Conservation (phyloP, 2,329 filamentous ascomycete species). For the Chaetoscypha palmicola region DNA sequence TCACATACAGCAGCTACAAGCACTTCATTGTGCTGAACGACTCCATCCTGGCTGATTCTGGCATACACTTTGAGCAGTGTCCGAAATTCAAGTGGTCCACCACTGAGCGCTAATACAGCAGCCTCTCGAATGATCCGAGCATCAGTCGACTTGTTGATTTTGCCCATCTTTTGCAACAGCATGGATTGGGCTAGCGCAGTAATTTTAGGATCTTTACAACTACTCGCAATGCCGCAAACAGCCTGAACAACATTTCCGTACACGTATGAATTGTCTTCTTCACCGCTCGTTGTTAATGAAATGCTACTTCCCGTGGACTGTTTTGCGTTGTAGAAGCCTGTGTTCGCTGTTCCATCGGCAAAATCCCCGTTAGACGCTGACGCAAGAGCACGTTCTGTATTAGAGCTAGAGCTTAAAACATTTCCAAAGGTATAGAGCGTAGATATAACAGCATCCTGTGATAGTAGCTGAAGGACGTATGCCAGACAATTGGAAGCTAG, state of each 20-base stretch:
- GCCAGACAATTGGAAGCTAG: slow-evolving; percentile 82
- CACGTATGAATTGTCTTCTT: slow-evolving; percentile 70
- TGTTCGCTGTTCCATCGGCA: slow-evolving; percentile 38
- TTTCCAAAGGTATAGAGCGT: slow-evolving; percentile 97
- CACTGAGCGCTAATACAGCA: slow-evolving; percentile 68
- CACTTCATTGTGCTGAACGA: slow-evolving; percentile 59
- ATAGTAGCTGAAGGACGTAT: slow-evolving; percentile 71
- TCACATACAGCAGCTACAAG: slow-evolving; percentile 64
- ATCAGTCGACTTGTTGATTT: slow-evolving; percentile 74
- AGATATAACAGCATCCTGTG: slow-evolving; percentile 88
- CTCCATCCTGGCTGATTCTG: slow-evolving; percentile 65
- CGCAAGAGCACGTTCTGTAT: slow-evolving; percentile 38
- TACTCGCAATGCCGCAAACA: slow-evolving; percentile 81
- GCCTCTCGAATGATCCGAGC: slow-evolving; percentile 78
- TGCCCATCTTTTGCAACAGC: slow-evolving; percentile 90
- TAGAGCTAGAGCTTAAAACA: slow-evolving; percentile 68
- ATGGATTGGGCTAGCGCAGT: slow-evolving; percentile 89
- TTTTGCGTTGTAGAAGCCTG: slow-evolving; percentile 44
- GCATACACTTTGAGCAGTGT: slow-evolving; percentile 79
- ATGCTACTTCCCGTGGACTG: slow-evolving; percentile 68
- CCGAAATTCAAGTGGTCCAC: slow-evolving; percentile 75
- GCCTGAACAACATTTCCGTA: slow-evolving; percentile 91
- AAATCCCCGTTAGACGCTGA: slow-evolving; percentile 43
- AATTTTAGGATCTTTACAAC: slow-evolving; percentile 82
- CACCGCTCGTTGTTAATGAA: slow-evolving; percentile 65